Evolutionary conservation across 257 asterid species (phyloP), one percentile per base, ranked within the genome.

Genomic region (Anisodus tanguticus): DNA sequence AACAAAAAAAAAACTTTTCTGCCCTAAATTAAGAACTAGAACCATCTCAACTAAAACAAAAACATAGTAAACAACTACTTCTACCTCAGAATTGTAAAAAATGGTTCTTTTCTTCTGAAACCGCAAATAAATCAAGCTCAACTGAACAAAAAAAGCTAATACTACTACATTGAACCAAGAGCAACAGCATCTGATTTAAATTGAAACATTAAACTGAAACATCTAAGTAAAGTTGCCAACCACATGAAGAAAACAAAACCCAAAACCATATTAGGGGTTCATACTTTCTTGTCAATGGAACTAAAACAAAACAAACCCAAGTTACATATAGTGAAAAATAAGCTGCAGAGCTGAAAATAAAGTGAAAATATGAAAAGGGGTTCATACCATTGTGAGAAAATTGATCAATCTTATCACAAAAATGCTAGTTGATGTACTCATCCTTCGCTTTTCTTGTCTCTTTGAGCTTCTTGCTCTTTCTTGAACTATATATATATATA

Each of bases 321-420:
- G 80, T 49, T 47, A 45, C 80, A 19, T 4, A 59, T 2, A 78
- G 37, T 19, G 70, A 53, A 19, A 78, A 71, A 85, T 35, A 39
- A 57, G 51, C 72, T 45, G 71, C 35, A 31, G 39, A 86, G 37
- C 45, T 80, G 15, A 81, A 85, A 54, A 6, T 11, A 66, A 76
- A 26, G 64, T 82, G 17, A 2, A 84, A 81, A 84, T 35, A 72
- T 47, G 57, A 51, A 86, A 83, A 80, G 59, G 86, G 82, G 81
- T n/a, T 57, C 8, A 79, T 89, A 95, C 99, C 90, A 94, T 90
- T 17, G 98, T 95, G 11, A 95, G 91, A 84, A 95, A 94, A 86
- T 95, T 95, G 87, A 94, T 87, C 96, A 98, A 95, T 86, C 95
- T 91, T 85, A 95, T 91, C 77, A 94, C 89, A 80, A 95, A 95